Base-by-base conservation (phyloP, 1,139 yeast genomes). In the Pichia sp. region DNA sequence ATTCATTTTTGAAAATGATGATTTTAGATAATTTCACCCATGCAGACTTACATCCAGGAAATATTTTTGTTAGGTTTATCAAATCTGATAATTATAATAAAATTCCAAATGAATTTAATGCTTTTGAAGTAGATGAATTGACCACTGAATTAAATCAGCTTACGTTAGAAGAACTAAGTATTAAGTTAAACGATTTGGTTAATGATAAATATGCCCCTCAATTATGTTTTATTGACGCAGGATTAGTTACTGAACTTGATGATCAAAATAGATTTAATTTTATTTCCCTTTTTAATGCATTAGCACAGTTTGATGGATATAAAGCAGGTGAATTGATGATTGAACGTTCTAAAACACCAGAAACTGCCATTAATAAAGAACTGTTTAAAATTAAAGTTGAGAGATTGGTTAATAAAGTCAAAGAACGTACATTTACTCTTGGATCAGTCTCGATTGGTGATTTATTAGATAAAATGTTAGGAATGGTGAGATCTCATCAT, bases 21-120 rank as follows among this genome's bases (percentile, higher is more conserved):
- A 82, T 92, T 52, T 69, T 90, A 49, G 96, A 92, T 66, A 89
- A 92, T 64, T 92, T 92, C 64, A 88, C 90, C 41, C 98, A 92
- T 65, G 94, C 97, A 0, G 98, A 92, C 66, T 72, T 92, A 52
- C 98, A 92, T 60, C 97, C 98, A 0, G 99, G 99, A 1, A 92
- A 92, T 65, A 87, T 92, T 64, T 80, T 90, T 74, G 79, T 92
- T 5, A 70, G 92, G 46, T 83, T 90, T 58, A 52, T 57, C 1
- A 47, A 49, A 29, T 31, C 49, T 2, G 37, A 50, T 2, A 43
- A 56, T 2, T 45, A 47, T 33, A 37, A 42, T 18, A 27, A 36
- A n/a, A 27, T 38, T 9, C 29, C 45, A 10, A 31, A 18, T 9
- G 27, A 26, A 7, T 27, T 39, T 6, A 36, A 51, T 39, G 61